Conservation (phyloP, 768 basidiomycete species). For the Hypholoma sublateritium region DNA sequence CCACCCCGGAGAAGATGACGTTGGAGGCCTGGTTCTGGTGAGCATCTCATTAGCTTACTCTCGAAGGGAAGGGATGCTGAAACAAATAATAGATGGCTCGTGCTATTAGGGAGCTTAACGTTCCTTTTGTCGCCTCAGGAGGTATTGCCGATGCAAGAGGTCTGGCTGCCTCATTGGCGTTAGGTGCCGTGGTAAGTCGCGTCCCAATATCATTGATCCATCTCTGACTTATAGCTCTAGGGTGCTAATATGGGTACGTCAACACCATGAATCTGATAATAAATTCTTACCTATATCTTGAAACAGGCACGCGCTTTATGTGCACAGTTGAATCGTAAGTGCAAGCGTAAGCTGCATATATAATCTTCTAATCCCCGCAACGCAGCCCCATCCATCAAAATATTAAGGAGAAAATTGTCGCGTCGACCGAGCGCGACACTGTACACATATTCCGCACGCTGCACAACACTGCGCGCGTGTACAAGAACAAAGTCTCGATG, state of each 20-base stretch:
- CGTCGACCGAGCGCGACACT: constrained; percentile 80
- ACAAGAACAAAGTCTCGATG: constrained; percentile 78
- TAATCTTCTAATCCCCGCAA: not conserved
- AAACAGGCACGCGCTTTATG: constrained; percentile 79
- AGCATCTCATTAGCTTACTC: not conserved
- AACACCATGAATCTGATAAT: not conserved
- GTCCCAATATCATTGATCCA: constrained; percentile 12
- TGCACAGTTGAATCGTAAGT: constrained; percentile 79
- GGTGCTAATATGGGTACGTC: constrained; percentile 79
- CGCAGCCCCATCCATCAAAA: constrained; percentile 79
- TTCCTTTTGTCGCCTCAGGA: constrained; percentile 89
- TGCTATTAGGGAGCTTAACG: constrained; percentile 78
- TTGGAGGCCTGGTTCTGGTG: constrained; percentile 84
- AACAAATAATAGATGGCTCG: constrained; percentile 66
- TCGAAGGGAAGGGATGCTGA: not conserved
- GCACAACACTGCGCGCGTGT: constrained; percentile 81
- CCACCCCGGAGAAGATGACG: constrained; percentile 93
- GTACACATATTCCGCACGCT: constrained; percentile 90
- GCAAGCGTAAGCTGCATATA: not conserved
- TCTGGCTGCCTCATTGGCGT: constrained; percentile 74
- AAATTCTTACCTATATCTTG: constrained; percentile 11
- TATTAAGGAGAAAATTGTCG: constrained; percentile 89
- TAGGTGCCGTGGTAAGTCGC: constrained; percentile 73
- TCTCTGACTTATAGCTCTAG: constrained; percentile 32
- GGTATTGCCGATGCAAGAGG: constrained; percentile 89